Conservation (phyloP, 495 filamentous ascomycete genomes). For the Lentithecium fluviatile region DNA sequence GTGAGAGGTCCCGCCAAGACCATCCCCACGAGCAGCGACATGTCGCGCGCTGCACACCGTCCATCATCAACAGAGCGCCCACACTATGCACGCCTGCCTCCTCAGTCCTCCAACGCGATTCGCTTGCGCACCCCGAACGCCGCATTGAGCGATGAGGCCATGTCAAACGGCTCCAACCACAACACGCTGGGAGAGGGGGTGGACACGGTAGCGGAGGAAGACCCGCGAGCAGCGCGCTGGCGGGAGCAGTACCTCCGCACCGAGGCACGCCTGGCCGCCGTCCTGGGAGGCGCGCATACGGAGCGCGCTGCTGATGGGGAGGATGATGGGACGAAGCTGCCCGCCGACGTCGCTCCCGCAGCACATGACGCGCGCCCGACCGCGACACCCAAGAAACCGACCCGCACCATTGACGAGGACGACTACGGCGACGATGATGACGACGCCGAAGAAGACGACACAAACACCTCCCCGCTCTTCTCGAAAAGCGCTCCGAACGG, state of each 20-base stretch:
- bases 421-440: conserved; percentile 89
- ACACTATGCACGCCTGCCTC: conserved; percentile 31
- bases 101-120: conserved; percentile 27
- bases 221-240: conserved; percentile 62
- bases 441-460: conserved; percentile 56
- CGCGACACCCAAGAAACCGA: conserved; percentile 57
- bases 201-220: conserved; percentile 54
- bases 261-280: conserved; percentile 58
- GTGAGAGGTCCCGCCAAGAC: conserved; percentile 28
- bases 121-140: conserved; percentile 38
- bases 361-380: conserved; percentile 46
- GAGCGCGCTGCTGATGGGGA: conserved; percentile 38
- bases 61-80: conserved; percentile 34
- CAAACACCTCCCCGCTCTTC: conserved; percentile 57
- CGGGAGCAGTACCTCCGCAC: conserved; percentile 58
- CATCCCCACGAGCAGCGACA: conserved; percentile 26
- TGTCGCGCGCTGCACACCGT: conserved; percentile 34
- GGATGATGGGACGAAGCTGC: conserved; percentile 40
- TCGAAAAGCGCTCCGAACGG: conserved; percentile 56
- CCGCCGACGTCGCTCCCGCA: conserved; percentile 40
- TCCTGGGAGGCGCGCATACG: conserved; percentile 56
- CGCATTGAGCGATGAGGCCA: conserved; percentile 37
- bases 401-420: conserved; percentile 76
- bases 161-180: conserved; percentile 33
- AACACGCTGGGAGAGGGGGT: conserved; percentile 34